Evolutionary conservation across 768 basidiomycete species (phyloP).

Genomic region (Psilocybe cyanescens): DNA sequence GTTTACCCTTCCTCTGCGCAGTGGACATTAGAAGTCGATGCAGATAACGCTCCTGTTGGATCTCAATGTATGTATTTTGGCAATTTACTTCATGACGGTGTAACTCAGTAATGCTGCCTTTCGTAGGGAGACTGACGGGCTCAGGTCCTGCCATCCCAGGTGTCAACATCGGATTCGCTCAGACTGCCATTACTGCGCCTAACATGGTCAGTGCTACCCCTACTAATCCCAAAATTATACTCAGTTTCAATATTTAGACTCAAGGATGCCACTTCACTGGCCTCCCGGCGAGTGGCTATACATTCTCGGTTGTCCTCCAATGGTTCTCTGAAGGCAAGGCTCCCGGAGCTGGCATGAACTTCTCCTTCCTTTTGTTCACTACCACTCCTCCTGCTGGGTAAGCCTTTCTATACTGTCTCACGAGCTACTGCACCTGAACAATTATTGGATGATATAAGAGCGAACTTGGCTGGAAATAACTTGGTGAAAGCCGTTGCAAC

Average conservation of each 20-base stretch:
- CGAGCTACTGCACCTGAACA: no score
- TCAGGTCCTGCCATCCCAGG: not conserved
- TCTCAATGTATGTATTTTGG: not conserved
- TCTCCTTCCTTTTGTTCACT: no score
- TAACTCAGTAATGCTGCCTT: no score
- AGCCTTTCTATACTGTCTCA: not conserved
- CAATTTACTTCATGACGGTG: no score
- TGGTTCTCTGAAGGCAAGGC: no score
- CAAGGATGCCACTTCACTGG: slow-evolving; percentile 1
- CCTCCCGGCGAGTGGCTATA: not conserved
- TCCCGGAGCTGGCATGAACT: no score
- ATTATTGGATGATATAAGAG: no score
- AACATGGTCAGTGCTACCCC: not conserved
- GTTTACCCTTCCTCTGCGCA: not conserved
- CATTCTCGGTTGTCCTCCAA: no score
- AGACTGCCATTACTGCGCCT: not conserved
- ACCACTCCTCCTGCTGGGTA: not conserved
- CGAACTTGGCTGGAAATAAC: no score
- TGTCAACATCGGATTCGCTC: not conserved
- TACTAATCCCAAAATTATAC: not conserved
- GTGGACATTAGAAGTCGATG: not conserved
- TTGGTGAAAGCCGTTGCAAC: no score
- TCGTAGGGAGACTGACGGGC: not conserved
- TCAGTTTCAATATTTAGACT: not conserved
- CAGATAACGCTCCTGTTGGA: not conserved